Evolutionary conservation across 495 filamentous ascomycete species (phyloP).

Genomic region (Hypomontagnella monticulosa): DNA sequence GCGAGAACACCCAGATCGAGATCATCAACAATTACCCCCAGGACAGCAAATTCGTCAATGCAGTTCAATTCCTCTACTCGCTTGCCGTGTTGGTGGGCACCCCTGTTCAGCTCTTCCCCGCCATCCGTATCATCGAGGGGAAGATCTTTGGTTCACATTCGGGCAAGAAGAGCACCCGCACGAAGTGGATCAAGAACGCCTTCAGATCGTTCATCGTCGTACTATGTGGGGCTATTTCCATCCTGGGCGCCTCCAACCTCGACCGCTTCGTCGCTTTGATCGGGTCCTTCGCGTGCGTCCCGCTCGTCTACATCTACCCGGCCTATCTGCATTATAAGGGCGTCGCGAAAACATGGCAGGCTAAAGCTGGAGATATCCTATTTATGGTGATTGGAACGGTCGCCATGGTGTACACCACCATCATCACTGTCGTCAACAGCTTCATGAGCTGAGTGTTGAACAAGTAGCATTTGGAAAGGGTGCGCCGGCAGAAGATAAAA

Average conservation of each 20-base stretch:
- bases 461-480: background rate
- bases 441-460: slow-evolving; percentile 43
- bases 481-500: background rate
- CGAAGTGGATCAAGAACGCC: slow-evolving; percentile 74
- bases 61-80: slow-evolving; percentile 72
- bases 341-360: slow-evolving; percentile 59
- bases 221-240: slow-evolving; percentile 61
- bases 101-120: slow-evolving; percentile 72
- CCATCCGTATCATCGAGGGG: slow-evolving; percentile 68
- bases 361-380: slow-evolving; percentile 60
- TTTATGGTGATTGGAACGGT: slow-evolving; percentile 66
- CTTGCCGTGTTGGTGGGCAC: slow-evolving; percentile 69
- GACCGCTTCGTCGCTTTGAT: slow-evolving; percentile 73
- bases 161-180: slow-evolving; percentile 61
- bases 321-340: slow-evolving; percentile 69
- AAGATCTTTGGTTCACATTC: slow-evolving; percentile 63
- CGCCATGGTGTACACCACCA: slow-evolving; percentile 71
- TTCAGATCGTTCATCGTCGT: slow-evolving; percentile 62
- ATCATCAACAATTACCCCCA: slow-evolving; percentile 74
- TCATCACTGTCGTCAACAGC: slow-evolving; percentile 60
- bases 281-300: slow-evolving; percentile 74
- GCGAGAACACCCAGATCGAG: slow-evolving; percentile 64
- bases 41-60: slow-evolving; percentile 68
- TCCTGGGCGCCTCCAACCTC: slow-evolving; percentile 65
- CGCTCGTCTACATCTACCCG: slow-evolving; percentile 96